Evolutionary conservation across 257 asterid species (phyloP).

Genomic region (Salvia miltiorrhiza): DNA sequence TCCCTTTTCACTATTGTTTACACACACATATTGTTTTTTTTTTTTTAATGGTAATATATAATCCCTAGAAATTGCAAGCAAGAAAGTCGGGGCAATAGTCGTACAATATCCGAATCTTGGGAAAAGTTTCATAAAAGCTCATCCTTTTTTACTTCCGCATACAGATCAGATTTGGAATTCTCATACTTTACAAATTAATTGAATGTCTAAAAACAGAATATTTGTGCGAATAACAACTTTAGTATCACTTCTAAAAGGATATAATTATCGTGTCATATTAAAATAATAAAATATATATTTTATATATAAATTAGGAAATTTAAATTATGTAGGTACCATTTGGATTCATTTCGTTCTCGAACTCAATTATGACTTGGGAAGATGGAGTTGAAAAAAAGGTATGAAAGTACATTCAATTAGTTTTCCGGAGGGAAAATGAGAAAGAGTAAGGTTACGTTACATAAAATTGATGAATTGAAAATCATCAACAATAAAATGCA

Average conservation of each 20-base stretch:
- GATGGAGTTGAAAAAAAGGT: too few species aligned
- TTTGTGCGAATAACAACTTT: not conserved
- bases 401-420: too few species aligned
- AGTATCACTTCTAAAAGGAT: not conserved
- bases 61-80: not conserved
- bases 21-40: not conserved
- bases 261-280: too few species aligned
- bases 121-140: not conserved
- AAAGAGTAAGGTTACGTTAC: too few species aligned
- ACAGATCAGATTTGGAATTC: not conserved
- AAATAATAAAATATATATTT: too few species aligned
- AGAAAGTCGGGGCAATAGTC: not conserved
- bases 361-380: too few species aligned
- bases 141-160: not conserved
- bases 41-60: not conserved
- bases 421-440: too few species aligned
- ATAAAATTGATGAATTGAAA: too few species aligned
- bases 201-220: not conserved
- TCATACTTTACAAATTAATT: not conserved
- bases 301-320: too few species aligned
- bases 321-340: too few species aligned
- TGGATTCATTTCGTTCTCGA: too few species aligned
- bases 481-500: too few species aligned
- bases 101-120: not conserved
- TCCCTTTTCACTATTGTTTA: not conserved